phyloP scores from a whole-genome alignment of 352 stramenopile species.

The Phytophthora sp. region DNA sequence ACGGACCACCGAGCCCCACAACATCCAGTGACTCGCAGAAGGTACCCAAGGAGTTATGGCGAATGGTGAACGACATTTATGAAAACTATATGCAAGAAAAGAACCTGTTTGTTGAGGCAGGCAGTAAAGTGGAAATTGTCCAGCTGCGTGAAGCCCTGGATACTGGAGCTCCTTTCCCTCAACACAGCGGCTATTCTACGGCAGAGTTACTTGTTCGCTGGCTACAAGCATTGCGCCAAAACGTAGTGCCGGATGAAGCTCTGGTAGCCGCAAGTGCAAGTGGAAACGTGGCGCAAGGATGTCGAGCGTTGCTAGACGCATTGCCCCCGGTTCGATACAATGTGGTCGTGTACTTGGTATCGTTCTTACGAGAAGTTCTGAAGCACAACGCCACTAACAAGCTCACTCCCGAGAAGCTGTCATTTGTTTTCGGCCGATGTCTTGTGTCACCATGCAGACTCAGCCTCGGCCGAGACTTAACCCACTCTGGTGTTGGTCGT shows the following conservation, averaged over 20 bases:
- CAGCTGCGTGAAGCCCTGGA: slow-evolving; percentile 93
- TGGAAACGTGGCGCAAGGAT: slow-evolving; percentile 87
- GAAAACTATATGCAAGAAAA: slow-evolving; percentile 74
- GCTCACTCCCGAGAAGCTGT: slow-evolving; percentile 71
- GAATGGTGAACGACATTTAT: slow-evolving; percentile 97
- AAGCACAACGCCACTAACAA: slow-evolving; percentile 67
- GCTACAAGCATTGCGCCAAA: slow-evolving; percentile 90
- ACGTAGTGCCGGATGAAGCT: slow-evolving; percentile 87
- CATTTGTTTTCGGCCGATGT: slow-evolving; percentile 79
- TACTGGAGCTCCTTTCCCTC: slow-evolving; percentile 85
- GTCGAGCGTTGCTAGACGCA: slow-evolving; percentile 63
- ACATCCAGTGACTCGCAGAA: slow-evolving; percentile 47
- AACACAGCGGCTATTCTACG: slow-evolving; percentile 89
- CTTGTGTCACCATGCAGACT: slow-evolving; percentile 61
- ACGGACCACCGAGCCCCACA: slow-evolving; percentile 38
- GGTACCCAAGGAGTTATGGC: slow-evolving; percentile 98
- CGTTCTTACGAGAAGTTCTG: slow-evolving; percentile 96
- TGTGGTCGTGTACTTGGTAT: slow-evolving; percentile 97
- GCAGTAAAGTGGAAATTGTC: slow-evolving; percentile 68
- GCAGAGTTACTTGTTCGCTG: slow-evolving; percentile 92
- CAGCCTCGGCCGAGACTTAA: slow-evolving; percentile 14
- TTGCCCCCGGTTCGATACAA: slow-evolving; percentile 97
- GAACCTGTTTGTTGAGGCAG: slow-evolving; percentile 84
- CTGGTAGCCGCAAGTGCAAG: slow-evolving; percentile 64
- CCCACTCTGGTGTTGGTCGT: slow-evolving; percentile 7